These are phyloP conservation scores for Pelargonium fulgidum DNA, from an alignment of 441 rosid genomes.

Conservation along the genomic window DNA sequence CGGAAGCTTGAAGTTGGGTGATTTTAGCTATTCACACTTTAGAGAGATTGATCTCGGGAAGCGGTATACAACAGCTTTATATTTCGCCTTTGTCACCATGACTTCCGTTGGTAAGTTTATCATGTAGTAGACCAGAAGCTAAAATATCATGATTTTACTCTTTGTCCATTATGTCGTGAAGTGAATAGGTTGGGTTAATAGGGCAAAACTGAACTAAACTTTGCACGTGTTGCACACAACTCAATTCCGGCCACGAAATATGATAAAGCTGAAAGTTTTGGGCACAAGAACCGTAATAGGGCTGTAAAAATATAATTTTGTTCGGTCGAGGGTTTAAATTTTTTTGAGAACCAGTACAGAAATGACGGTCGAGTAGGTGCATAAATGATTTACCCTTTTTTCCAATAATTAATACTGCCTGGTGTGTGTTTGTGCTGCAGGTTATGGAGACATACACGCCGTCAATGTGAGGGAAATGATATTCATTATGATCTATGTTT, in stretches of 20 bases:
- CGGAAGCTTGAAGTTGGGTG: constrained; percentile 90
- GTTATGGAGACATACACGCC: constrained; percentile 97
- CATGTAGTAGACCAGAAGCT: background rate
- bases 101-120: constrained; percentile 77
- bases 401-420: background rate
- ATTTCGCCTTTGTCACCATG: constrained; percentile 94
- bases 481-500: constrained; percentile 81
- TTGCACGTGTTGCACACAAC: too few relatives aligned
- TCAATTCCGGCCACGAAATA: too few relatives aligned
- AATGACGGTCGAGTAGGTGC: too few relatives aligned
- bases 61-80: constrained; percentile 77
- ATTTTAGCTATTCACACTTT: constrained; percentile 60
- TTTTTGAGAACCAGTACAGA: too few relatives aligned
- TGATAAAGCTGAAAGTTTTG: too few relatives aligned
- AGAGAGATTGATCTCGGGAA: constrained; percentile 81
- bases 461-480: constrained; percentile 96
- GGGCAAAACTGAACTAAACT: too few relatives aligned
- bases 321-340: too few relatives aligned
- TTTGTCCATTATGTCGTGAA: background rate
- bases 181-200: background rate
- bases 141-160: background rate
- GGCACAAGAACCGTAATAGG: too few relatives aligned
- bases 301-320: too few relatives aligned
- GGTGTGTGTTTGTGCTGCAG: constrained; percentile 29
- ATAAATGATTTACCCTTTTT: background rate